Evolutionary conservation across 1,139 yeast species (phyloP).

Genomic region (Sugiyamaella neomexicana): DNA sequence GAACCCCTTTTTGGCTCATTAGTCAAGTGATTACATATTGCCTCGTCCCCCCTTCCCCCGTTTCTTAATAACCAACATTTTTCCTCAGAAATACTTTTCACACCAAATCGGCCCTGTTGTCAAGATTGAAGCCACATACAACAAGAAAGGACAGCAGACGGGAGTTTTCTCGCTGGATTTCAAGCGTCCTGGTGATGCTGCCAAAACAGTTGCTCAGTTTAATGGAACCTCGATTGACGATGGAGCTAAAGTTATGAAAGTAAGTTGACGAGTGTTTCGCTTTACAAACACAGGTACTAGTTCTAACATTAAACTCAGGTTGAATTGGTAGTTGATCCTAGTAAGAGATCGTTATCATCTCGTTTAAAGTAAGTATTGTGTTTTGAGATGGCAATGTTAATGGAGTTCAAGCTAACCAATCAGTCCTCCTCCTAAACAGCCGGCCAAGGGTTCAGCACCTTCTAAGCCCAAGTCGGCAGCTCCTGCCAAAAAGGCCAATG

Average conservation of each 20-base stretch:
- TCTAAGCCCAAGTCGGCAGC: conserved; percentile 36
- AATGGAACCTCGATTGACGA: conserved; percentile 94
- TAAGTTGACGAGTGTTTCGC: conserved; percentile 23
- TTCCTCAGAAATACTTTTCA: conserved; percentile 76
- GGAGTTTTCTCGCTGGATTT: conserved; percentile 90
- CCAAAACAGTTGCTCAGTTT: conserved; percentile 75
- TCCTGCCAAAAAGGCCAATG: conserved; percentile 32
- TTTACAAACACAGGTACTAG: not conserved
- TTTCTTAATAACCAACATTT: conserved; percentile 12
- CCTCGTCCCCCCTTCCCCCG: conserved; percentile 20
- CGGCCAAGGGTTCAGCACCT: conserved; percentile 32
- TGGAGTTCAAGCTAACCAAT: not conserved
- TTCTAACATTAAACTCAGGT: conserved; percentile 42
- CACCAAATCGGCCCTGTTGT: conserved; percentile 85
- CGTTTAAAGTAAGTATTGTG: conserved; percentile 44
- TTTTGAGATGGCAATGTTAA: not conserved
- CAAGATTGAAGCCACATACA: conserved; percentile 71
- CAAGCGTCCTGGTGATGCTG: conserved; percentile 66
- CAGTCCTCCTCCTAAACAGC: conserved; percentile 12
- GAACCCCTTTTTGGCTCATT: conserved; percentile 3
- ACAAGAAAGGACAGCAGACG: conserved; percentile 84
- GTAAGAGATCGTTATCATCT: conserved; percentile 70
- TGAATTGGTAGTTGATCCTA: conserved; percentile 85
- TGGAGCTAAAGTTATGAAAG: conserved; percentile 71
- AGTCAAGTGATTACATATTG: not conserved